Evolutionary conservation across 2,329 filamentous ascomycete species (phyloP), one percentile per base, ranked within the genome.

Genomic region (Tolypocladium pustulatum): DNA sequence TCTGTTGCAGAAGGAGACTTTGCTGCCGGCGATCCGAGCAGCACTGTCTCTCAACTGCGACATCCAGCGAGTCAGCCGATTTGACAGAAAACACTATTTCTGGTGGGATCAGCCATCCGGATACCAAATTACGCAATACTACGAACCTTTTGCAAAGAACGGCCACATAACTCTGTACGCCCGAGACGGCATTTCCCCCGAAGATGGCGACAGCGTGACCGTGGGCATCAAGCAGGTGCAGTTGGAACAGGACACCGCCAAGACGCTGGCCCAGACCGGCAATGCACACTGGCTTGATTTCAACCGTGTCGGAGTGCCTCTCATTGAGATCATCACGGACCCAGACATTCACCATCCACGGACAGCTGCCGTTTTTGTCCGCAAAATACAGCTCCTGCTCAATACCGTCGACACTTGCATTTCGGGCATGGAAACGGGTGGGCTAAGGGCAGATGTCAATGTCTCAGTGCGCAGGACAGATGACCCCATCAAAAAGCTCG

Each of bases 71-170:
- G 80, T 83, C 65, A 96, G 91, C 72, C 84, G 84, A 57, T 99
- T 97, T 75, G 94, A 99, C 73, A 82, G 94, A 63, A 99, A 99
- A 72, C 94, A 99, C 73, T 99, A 99, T 74, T 97, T 99, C 73
- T 96, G 97, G 78, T 96, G 94, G 83, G 94, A 99, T 72, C 94
- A 99, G 73, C 94, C 94, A 0, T 83, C 90, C 0, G 94, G 94
- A 0, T 99, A 99, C 72, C 94, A 99, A 72, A 96, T 99, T 62
- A 99, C 94, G 1, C 94, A 99, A 70, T 97, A 93, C 75, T 97
- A 97, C 71, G 77, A 85, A 59, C 85, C 85, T 0, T 84, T 88
- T 64, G 85, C 85, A 1, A 84, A 79, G 61, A 79, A 91, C 65
- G 94, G 94, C 1, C 74, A 77, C 43, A 78, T 97, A n/a, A 81